phyloP scores from a whole-genome alignment of 306 rosid genomes.

The Inga oerstediana region DNA sequence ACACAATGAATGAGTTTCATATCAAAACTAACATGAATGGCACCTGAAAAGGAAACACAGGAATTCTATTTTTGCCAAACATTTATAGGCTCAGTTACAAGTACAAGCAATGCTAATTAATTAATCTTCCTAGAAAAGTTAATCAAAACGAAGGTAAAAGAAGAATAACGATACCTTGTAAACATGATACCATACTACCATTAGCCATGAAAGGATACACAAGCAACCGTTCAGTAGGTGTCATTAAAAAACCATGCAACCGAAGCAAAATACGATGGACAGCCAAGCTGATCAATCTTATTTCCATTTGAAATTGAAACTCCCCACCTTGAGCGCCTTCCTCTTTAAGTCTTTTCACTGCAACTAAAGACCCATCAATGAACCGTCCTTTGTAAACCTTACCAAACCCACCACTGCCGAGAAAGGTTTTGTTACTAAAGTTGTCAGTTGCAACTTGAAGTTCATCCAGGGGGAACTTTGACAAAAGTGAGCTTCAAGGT shows the following conservation, averaged over 20 bases:
- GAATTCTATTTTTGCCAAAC: too few species aligned
- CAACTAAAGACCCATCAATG: conserved; percentile 27
- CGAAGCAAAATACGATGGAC: conserved; percentile 30
- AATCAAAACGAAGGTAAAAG: not conserved
- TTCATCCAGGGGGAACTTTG: conserved; percentile 32
- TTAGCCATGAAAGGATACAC: not conserved
- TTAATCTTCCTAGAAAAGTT: not conserved
- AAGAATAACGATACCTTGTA: conserved; percentile 14
- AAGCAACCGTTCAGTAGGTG: conserved; percentile 34
- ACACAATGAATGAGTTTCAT: too few species aligned
- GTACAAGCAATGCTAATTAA: not conserved
- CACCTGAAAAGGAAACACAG: not conserved
- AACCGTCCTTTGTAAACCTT: too few species aligned
- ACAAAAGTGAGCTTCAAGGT: conserved; percentile 31
- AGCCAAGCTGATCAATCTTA: not conserved
- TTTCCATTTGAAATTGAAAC: not conserved
- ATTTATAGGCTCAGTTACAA: not conserved
- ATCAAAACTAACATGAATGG: not conserved
- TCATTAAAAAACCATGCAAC: conserved; percentile 34
- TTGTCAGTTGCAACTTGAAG: conserved; percentile 21
- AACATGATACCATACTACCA: conserved; percentile 30
- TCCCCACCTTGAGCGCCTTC: conserved; percentile 23
- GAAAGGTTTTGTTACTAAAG: conserved; percentile 1
- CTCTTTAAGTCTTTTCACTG: conserved; percentile 38
- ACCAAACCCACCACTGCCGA: too few species aligned